These are phyloP conservation scores for Pulveroboletus frians DNA, from an alignment of 768 basidiomycete species.

Conservation along the genomic window DNA sequence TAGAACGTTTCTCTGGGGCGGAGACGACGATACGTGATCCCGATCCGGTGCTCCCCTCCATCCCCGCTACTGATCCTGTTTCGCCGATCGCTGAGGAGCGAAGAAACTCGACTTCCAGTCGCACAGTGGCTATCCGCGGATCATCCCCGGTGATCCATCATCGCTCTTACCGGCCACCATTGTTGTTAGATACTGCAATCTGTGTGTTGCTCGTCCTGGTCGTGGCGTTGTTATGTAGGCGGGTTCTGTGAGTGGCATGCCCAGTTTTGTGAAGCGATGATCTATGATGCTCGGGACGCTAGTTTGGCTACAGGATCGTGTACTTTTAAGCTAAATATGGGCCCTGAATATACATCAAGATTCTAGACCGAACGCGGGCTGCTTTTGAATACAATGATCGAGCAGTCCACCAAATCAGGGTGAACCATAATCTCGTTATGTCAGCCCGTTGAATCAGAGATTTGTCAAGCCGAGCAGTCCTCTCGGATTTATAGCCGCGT, in stretches of 20 bases:
- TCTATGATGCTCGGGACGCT: conserved; percentile 18
- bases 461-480: conserved; percentile 22
- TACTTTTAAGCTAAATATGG: conserved; percentile 9
- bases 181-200: conserved; percentile 70
- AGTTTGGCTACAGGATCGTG: conserved; percentile 14
- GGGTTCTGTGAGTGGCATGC: conserved; percentile 38
- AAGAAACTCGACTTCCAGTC: conserved; percentile 7
- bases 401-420: conserved; percentile 11
- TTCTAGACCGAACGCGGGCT: conserved; percentile 20
- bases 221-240: conserved; percentile 61
- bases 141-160: conserved; percentile 10
- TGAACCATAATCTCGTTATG: conserved; percentile 16
- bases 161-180: conserved; percentile 42
- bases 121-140: conserved; percentile 17
- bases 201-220: conserved; percentile 65
- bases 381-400: conserved; percentile 21
- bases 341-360: conserved; percentile 8
- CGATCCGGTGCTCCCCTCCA: conserved; percentile 16
- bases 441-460: conserved; percentile 22
- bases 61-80: conserved; percentile 9
- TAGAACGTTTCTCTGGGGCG: conserved; percentile 15
- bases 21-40: conserved; percentile 12
- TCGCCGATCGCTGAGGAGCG: conserved; percentile 7
- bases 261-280: conserved; percentile 13
- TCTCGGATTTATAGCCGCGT: conserved; percentile 17